These are phyloP conservation scores for Echeveria elegans DNA, from an alignment of 164 flowering plant species.

Conservation along the genomic window DNA sequence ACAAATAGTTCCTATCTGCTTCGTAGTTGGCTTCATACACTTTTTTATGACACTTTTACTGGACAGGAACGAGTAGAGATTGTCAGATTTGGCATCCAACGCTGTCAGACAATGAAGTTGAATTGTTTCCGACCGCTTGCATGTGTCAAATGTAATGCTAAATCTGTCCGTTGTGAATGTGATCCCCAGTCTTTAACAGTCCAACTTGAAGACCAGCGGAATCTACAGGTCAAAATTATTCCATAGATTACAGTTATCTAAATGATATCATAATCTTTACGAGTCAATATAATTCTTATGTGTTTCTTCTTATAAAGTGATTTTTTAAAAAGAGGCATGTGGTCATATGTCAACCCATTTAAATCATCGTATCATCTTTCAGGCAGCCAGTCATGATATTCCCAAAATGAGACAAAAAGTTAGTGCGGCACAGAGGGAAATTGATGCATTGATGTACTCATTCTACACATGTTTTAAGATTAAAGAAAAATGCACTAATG, in stretches of 20 bases:
- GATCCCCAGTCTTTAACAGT: conserved; percentile 12
- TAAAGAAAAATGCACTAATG: conserved; percentile 29
- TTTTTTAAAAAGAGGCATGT: not conserved
- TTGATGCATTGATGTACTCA: conserved; percentile 29
- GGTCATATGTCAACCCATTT: not conserved
- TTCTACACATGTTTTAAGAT: conserved; percentile 37
- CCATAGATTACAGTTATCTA: too few species aligned
- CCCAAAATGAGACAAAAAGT: conserved; percentile 36
- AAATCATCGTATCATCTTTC: not conserved
- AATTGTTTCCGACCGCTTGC: conserved; percentile 9
- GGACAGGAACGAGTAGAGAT: conserved; percentile 41
- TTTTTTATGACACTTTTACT: conserved; percentile 3
- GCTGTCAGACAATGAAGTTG: conserved; percentile 31
- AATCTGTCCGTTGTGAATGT: too few species aligned
- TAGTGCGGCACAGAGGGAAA: conserved; percentile 33
- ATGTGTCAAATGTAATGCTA: conserved; percentile 14
- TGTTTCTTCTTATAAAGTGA: not conserved
- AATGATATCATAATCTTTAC: not conserved
- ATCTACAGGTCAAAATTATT: conserved; percentile 19
- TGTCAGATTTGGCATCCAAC: conserved; percentile 36
- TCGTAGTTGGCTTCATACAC: not conserved
- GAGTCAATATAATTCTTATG: not conserved
- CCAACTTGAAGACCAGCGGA: conserved; percentile 14
- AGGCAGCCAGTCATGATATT: conserved; percentile 31
- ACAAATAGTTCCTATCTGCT: conserved; percentile 2